Evolutionary conservation across 1,139 yeast genomes (phyloP).

Genomic region (Yamadazyma taylorii): DNA sequence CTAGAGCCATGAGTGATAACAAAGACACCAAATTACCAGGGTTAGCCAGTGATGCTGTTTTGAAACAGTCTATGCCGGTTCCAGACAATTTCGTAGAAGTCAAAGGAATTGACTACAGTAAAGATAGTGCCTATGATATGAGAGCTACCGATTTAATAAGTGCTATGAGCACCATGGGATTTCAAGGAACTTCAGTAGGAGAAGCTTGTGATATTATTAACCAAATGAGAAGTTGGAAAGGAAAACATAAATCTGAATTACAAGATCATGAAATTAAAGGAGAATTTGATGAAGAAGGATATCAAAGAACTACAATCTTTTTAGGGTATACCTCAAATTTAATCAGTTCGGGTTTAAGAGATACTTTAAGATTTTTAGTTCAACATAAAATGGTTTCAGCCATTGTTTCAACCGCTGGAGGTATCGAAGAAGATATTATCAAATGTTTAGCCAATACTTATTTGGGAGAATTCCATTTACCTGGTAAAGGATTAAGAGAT

Average conservation of each 20-base stretch:
- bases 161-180: conserved; percentile 95
- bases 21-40: conserved; percentile 41
- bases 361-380: conserved; percentile 82
- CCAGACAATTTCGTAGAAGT: conserved; percentile 78
- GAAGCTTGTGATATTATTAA: conserved; percentile 89
- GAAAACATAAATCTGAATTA: conserved; percentile 62
- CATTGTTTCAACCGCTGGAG: conserved; percentile 95
- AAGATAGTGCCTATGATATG: conserved; percentile 67
- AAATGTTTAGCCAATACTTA: conserved; percentile 95
- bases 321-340: conserved; percentile 97
- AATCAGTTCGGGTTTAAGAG: conserved; percentile 92
- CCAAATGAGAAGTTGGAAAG: conserved; percentile 92
- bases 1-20: conserved; percentile 1
- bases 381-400: conserved; percentile 95
- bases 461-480: conserved; percentile 83
- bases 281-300: conserved; percentile 76
- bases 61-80: conserved; percentile 82
- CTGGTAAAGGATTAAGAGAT: conserved; percentile 81
- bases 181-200: conserved; percentile 87
- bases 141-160: conserved; percentile 73
- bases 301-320: conserved; percentile 84
- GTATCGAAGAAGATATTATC: conserved; percentile 94
- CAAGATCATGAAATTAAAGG: conserved; percentile 72
- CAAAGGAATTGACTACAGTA: conserved; percentile 83
- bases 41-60: conserved; percentile 82